Percentiles rank a stretch among this genome's conserved stretches.
These are phyloP conservation scores for Pterulicium gracile DNA, from an alignment of 1,284 basidiomycete genomes.

Conservation along the genomic window DNA sequence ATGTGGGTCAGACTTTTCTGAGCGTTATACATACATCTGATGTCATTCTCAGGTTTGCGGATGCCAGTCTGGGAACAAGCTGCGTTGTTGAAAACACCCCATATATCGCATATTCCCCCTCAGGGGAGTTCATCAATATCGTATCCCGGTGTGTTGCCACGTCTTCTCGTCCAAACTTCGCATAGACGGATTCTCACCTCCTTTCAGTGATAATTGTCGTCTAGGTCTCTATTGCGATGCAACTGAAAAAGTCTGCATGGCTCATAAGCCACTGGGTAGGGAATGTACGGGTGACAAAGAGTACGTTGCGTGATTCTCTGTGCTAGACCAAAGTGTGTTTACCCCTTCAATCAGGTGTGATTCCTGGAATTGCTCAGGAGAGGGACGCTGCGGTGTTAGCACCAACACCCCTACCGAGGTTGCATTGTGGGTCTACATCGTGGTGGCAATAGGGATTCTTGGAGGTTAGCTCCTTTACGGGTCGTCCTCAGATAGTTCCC, in stretches of 20 bases:
- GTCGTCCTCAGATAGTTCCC: conserved; percentile 6
- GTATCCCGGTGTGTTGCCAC: conserved; percentile 61
- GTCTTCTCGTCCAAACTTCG: too few relatives aligned
- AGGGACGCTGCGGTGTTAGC: conserved; percentile 48
- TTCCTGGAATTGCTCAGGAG: conserved; percentile 65
- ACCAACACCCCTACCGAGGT: conserved; percentile 58
- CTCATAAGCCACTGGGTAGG: conserved; percentile 42
- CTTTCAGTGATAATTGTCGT: conserved; percentile 51
- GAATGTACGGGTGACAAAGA: conserved; percentile 74
- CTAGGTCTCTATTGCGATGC: conserved; percentile 70
- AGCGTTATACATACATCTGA: conserved; percentile 1
- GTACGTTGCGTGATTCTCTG: conserved; percentile 27
- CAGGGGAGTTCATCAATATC: conserved; percentile 59
- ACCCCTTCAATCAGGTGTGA: conserved; percentile 38
- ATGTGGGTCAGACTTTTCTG: too few relatives aligned
- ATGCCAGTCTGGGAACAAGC: conserved; percentile 50
- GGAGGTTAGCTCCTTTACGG: conserved; percentile 56
- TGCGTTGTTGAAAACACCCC: conserved; percentile 72
- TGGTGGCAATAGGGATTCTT: conserved; percentile 66
- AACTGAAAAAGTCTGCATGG: conserved; percentile 43
- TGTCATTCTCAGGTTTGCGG: conserved; percentile 49
- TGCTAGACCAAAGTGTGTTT: conserved; percentile 7
- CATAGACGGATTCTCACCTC: too few relatives aligned
- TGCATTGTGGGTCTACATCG: conserved; percentile 56
- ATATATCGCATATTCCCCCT: conserved; percentile 56